Percentiles rank a stretch among this genome's conserved stretches.
Evolutionary conservation across 345 rosid genomes (phyloP).

Genomic region (Rhizophora mangle): DNA sequence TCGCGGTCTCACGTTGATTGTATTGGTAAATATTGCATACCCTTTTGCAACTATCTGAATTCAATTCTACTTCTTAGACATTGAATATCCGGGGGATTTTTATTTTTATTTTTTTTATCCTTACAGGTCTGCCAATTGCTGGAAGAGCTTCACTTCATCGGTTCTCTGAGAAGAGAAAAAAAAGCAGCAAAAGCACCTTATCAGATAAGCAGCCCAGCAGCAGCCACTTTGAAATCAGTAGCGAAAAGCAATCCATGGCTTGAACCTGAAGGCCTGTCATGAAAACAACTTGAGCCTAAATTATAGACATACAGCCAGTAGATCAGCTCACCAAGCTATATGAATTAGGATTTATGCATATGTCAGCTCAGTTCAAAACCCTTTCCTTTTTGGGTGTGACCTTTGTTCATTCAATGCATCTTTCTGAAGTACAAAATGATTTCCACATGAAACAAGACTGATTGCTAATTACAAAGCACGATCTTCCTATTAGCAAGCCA

Average conservation of each 20-base stretch:
- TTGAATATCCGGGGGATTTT: background rate
- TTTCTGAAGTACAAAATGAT: too few species aligned
- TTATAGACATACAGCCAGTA: constrained; percentile 22
- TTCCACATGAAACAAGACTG: too few species aligned
- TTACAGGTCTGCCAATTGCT: constrained; percentile 42
- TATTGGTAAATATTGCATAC: constrained; percentile 17
- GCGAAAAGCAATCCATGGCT: constrained; percentile 12
- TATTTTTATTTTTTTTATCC: background rate
- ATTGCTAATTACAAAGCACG: too few species aligned
- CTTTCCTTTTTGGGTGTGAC: background rate
- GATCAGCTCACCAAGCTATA: background rate
- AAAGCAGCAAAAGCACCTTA: constrained; percentile 65
- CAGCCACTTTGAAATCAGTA: constrained; percentile 26
- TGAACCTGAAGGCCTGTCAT: constrained; percentile 34
- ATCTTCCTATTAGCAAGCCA: too few species aligned
- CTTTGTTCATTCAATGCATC: too few species aligned
- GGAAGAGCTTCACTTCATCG: constrained; percentile 63
- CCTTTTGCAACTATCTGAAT: background rate
- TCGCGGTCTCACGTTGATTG: constrained; percentile 15
- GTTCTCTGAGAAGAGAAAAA: constrained; percentile 64
- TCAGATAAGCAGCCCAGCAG: constrained; percentile 27
- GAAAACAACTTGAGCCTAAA: constrained; percentile 48
- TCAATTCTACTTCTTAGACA: too few species aligned
- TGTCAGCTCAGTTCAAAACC: background rate
- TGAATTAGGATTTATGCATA: background rate